Evolutionary conservation across 2,329 filamentous ascomycete genomes (phyloP), one percentile per base, ranked within the genome.

Genomic region (Arachnomyces sp.): DNA sequence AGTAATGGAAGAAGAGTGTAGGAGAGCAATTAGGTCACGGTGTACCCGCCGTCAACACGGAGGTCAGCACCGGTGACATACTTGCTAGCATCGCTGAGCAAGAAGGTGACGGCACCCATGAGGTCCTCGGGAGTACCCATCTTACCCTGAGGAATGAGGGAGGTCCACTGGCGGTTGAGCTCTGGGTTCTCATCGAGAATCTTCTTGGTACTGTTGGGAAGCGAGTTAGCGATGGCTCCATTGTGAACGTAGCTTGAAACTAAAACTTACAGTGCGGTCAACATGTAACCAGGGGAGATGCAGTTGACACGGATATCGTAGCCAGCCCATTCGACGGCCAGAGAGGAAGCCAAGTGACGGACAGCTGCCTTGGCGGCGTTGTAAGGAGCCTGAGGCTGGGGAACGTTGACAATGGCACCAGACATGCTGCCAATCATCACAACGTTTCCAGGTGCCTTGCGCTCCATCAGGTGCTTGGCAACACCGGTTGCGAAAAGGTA

Each of bases 341-440:
- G 73, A 49, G 84, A 92, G 29, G 84, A 77, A 9, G 87, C 88
- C 45, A 96, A 67, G 65, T 96, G 90, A 46, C 89, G 76, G 34
- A 96, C 84, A 8, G 86, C 92, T 28, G 92, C 90, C 67, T 96
- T 96, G 46, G 88, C 80, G 4, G 84, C 85, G 59, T 95, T 95
- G 68, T 95, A 95, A 0, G 89, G 88, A 34, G 77, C 86, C 61
- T 96, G 90, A 0, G 87, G 88, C 63, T 96, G 90, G 12, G 90
- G 90, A 7, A 95, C 84, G 57, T 96, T 96, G 64, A 96, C 90
- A 54, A 96, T 89, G 40, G 82, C 68, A 33, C 89, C 90, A 38
- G 83, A 89, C 89, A 96, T 96, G 74, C 84, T 92, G 18, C 89
- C 90, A 55, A 94, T 92, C 70, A 94, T 84, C 53, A 95, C 86